Conservation (phyloP, 352 stramenopile genomes). For the Globisporangium splendens region DNA sequence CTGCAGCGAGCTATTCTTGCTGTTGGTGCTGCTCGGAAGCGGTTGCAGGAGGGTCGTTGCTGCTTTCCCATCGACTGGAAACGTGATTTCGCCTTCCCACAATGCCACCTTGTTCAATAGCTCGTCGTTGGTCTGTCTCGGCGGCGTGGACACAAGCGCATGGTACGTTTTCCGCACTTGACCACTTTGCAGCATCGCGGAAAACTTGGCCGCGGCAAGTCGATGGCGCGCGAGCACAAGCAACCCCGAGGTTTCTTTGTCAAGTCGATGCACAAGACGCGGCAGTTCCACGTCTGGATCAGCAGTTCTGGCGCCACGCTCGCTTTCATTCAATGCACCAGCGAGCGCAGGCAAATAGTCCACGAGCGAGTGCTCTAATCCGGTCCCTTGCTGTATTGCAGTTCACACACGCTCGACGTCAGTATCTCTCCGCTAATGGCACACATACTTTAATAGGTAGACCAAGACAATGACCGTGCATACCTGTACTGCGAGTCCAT, state of each 20-base stretch:
- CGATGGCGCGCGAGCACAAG: slow-evolving; percentile 64
- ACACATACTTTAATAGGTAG: neutral
- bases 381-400: slow-evolving; percentile 31
- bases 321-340: slow-evolving; percentile 8
- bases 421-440: too few species aligned
- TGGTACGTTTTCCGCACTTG: slow-evolving; percentile 60
- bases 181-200: slow-evolving; percentile 31
- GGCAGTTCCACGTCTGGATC: slow-evolving; percentile 4
- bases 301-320: neutral
- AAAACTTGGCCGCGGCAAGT: slow-evolving; percentile 61
- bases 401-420: neutral
- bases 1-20: neutral
- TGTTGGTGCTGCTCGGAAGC: neutral
- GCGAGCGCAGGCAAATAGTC: slow-evolving; percentile 43
- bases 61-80: slow-evolving; percentile 40
- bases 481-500: slow-evolving; percentile 62
- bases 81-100: slow-evolving; percentile 22
- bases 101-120: slow-evolving; percentile 17
- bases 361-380: slow-evolving; percentile 35
- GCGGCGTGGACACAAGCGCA: slow-evolving; percentile 31
- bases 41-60: slow-evolving; percentile 37
- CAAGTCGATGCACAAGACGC: slow-evolving; percentile 59
- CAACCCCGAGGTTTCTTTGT: slow-evolving; percentile 67
- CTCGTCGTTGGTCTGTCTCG: slow-evolving; percentile 8
- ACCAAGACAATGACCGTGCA: neutral